Percentiles rank a stretch among this genome's conserved stretches.
Evolutionary conservation across 345 rosid genomes (phyloP).

Genomic region (Eucalyptus sideroxylon): DNA sequence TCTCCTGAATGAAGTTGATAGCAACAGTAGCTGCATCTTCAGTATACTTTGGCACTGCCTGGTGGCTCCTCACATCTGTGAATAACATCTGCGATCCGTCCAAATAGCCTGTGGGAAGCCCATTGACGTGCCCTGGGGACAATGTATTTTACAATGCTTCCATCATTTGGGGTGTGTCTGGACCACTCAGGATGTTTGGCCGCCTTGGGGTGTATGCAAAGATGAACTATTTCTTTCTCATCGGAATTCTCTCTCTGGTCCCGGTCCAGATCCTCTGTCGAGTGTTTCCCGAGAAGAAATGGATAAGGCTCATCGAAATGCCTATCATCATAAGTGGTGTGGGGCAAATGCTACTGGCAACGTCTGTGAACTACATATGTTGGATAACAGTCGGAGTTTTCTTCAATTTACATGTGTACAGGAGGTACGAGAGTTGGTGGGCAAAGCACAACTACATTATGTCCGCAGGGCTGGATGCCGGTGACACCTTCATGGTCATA

Average conservation of each 20-base stretch:
- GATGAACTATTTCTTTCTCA: slow-evolving; percentile 45
- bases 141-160: slow-evolving; percentile 42
- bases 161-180: slow-evolving; percentile 44
- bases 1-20: slow-evolving; percentile 2
- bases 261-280: slow-evolving; percentile 20
- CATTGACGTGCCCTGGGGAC: slow-evolving; percentile 39
- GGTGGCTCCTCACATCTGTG: slow-evolving; percentile 40
- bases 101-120: slow-evolving; percentile 26
- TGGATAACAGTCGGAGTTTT: slow-evolving; percentile 23
- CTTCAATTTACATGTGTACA: slow-evolving; percentile 14
- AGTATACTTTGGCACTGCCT: slow-evolving; percentile 29
- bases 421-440: slow-evolving; percentile 33
- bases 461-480: slow-evolving; percentile 35
- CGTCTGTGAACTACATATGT: slow-evolving; percentile 12
- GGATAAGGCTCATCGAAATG: slow-evolving; percentile 28
- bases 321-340: slow-evolving; percentile 20
- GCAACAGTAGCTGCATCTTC: slow-evolving; percentile 28
- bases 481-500: slow-evolving; percentile 31
- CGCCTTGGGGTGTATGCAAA: slow-evolving; percentile 15
- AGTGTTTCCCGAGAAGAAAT: slow-evolving; percentile 13
- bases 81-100: slow-evolving; percentile 16
- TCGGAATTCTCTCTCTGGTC: slow-evolving; percentile 23
- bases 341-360: slow-evolving; percentile 10
- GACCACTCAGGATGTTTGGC: slow-evolving; percentile 39
- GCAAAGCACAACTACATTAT: slow-evolving; percentile 30